Evolutionary conservation across 306 rosid species (phyloP).

Genomic region (Herpetospermum pedunculosum): DNA sequence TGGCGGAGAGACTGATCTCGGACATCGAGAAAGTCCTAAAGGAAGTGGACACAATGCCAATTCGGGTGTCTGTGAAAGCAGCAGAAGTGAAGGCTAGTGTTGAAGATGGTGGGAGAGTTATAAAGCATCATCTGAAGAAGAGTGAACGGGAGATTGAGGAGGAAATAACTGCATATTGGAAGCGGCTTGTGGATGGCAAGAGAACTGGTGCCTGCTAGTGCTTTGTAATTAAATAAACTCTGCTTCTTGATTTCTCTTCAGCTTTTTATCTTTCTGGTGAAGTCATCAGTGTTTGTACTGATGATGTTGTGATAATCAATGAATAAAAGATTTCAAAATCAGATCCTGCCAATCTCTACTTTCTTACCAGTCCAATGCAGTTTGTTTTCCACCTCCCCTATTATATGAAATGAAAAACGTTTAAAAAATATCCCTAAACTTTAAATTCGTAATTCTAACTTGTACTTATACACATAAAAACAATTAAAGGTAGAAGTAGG

Average conservation of each 20-base stretch:
- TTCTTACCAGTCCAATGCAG: background rate
- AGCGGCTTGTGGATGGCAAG: conserved; percentile 30
- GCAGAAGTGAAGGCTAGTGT: conserved; percentile 33
- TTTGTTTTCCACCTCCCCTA: no score
- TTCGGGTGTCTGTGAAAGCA: conserved; percentile 10
- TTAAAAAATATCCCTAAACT: no score
- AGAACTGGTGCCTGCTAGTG: conserved; percentile 52
- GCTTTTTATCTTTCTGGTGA: background rate
- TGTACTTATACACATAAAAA: no score
- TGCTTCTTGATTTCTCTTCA: background rate
- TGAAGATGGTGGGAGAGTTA: conserved; percentile 20
- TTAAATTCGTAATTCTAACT: no score
- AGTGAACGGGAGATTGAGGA: conserved; percentile 18
- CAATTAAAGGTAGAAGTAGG: no score
- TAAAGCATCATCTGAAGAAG: conserved; percentile 29
- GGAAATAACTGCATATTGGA: conserved; percentile 41
- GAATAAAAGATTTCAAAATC: no score
- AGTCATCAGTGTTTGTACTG: background rate
- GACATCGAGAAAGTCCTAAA: conserved; percentile 54
- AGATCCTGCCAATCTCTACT: background rate
- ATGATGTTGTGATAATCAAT: background rate
- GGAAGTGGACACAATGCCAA: conserved; percentile 40
- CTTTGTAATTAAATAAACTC: background rate
- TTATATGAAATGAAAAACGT: no score
- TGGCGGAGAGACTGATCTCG: conserved; percentile 59